These are phyloP conservation scores for Aspergillus heteromorphus DNA, from an alignment of 495 filamentous ascomycete species.

Conservation along the genomic window DNA sequence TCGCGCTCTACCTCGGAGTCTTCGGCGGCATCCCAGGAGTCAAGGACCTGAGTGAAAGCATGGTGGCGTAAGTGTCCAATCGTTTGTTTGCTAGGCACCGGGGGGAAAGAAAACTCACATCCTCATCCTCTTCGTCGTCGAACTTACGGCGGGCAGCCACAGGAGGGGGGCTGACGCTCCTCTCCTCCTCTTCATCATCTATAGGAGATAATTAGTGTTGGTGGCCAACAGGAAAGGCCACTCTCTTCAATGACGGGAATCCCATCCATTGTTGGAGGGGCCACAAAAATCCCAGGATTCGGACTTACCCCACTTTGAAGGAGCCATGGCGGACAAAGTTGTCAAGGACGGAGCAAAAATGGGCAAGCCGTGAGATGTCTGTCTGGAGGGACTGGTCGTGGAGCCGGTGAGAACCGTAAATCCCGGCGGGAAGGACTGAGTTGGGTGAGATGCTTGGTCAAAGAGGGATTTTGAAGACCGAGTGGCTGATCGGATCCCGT, in stretches of 20 bases:
- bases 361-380: not conserved
- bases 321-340: conserved; percentile 34
- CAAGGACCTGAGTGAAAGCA: conserved; percentile 62
- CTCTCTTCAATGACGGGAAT: not conserved
- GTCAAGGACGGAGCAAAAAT: conserved; percentile 11
- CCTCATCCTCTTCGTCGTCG: conserved; percentile 90
- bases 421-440: not conserved
- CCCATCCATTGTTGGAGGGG: not conserved
- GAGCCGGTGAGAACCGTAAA: not conserved
- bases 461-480: not conserved
- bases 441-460: not conserved
- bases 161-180: conserved; percentile 59
- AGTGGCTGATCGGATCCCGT: not conserved
- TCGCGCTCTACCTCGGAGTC: conserved; percentile 96
- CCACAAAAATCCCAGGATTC: conserved; percentile 7
- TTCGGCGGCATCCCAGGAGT: conserved; percentile 95
- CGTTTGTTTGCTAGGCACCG: not conserved
- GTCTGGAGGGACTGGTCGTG: not conserved
- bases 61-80: not conserved
- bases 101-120: conserved; percentile 52
- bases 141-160: conserved; percentile 60
- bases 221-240: not conserved
- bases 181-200: conserved; percentile 72
- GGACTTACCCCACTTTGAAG: conserved; percentile 49
- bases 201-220: conserved; percentile 12